Base-by-base conservation (phyloP, 2,329 filamentous ascomycete species). In the Aspergillus pseudotamarii region DNA sequence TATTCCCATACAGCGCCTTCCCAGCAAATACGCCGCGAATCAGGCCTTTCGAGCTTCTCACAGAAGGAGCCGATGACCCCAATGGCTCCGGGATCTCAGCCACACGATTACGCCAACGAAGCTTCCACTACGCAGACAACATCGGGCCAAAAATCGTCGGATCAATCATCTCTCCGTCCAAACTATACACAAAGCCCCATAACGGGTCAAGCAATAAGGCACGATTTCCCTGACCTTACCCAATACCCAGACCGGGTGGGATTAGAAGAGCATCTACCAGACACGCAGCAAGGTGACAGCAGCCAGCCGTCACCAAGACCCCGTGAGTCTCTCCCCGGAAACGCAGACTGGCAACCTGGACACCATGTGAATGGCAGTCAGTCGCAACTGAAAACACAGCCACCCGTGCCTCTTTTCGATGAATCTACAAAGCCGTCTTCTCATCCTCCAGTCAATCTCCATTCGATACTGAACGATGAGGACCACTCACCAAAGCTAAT, bases 81-180 rank as follows among this genome's bases (percentile, higher is more conserved):
- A 26, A 83, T 89, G 79, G 82, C 83, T 10, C 82, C 83, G 14
- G 84, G 85, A 62, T 86, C 86, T 36, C 83, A 88, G 72, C 80
- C 83, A 19, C 81, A 81, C 26, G 85, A 89, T 85, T 89, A 88
- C 63, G 81, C 89, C 59, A 97, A 98, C 71, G 93, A 96, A 72
- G 94, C 93, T 1, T 96, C 93, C 2, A 96, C 94, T 1, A 98
- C 94, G 1, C 89, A 88, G 26, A 90, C 89, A 3, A 97, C 94
- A 2, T 90, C 87, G 4, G 88, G 89, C n/a, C 95, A 96, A 79
- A 89, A 88, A 75, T 94, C 91, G 2, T 92, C 91, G 1, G 88
- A 91, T 65, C 86, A 88, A 6, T 93, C 90, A 3, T 89, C 88
- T 14, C 89, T 87, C 1, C 88, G 86, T 2, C 85, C 86, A 67